Conservation (phyloP, 371 early-diverging fungal genomes). For the Mucor plumbeus region DNA sequence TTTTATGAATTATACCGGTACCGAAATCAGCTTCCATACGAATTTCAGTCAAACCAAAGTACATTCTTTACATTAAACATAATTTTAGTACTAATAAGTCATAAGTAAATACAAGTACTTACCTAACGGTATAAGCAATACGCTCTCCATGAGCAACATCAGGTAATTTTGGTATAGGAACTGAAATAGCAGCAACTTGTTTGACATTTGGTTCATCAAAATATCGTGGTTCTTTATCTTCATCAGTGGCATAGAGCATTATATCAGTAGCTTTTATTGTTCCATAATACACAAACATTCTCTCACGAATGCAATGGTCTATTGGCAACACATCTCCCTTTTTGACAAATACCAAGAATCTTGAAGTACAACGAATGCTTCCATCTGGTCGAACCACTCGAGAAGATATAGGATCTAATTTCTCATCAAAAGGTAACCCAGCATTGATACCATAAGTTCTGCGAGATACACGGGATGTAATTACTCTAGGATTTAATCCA, state of each 20-base stretch:
- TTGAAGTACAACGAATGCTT: slow-evolving; percentile 47
- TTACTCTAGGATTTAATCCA: slow-evolving; percentile 55
- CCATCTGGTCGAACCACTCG: slow-evolving; percentile 52
- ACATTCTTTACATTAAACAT: slow-evolving; percentile 38
- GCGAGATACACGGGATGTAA: slow-evolving; percentile 61
- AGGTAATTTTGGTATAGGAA: slow-evolving; percentile 48
- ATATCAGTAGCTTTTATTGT: slow-evolving; percentile 49
- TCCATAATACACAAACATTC: slow-evolving; percentile 58
- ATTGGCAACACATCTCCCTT: slow-evolving; percentile 48
- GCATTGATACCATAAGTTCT: slow-evolving; percentile 67
- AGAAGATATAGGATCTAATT: slow-evolving; percentile 34
- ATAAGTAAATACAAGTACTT: background rate
- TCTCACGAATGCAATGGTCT: slow-evolving; percentile 50
- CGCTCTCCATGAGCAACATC: slow-evolving; percentile 40
- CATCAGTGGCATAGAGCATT: slow-evolving; percentile 51
- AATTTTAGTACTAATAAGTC: too few species aligned
- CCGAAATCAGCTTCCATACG: slow-evolving; percentile 59
- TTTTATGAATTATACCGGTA: slow-evolving; percentile 37
- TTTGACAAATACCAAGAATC: slow-evolving; percentile 48
- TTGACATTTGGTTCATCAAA: slow-evolving; percentile 43
- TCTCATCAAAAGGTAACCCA: slow-evolving; percentile 57
- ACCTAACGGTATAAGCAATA: slow-evolving; percentile 49
- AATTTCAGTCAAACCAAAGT: slow-evolving; percentile 54
- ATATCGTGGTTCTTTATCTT: slow-evolving; percentile 43
- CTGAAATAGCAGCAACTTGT: slow-evolving; percentile 50